Percentiles rank a stretch among this genome's conserved stretches.
Evolutionary conservation across 495 filamentous ascomycete species (phyloP).

Genomic region (Pseudotulostoma volvatum): DNA sequence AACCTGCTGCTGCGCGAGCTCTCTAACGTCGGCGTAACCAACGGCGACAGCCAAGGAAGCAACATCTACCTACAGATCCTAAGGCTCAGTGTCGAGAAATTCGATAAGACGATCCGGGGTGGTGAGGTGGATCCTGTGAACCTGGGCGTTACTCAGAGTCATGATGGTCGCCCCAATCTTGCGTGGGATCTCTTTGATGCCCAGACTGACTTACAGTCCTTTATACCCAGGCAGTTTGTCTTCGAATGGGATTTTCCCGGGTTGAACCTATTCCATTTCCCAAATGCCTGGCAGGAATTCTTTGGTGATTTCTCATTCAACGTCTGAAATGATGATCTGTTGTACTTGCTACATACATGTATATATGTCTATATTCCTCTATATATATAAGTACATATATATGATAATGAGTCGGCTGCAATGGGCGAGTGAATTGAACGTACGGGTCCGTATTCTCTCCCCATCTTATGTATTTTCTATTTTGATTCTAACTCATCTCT

Average conservation of each 20-base stretch:
- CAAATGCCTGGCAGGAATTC: conserved; percentile 29
- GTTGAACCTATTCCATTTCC: conserved; percentile 34
- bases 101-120: conserved; percentile 24
- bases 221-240: conserved; percentile 35
- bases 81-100: conserved; percentile 32
- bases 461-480: too few relatives aligned
- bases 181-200: conserved; percentile 30
- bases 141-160: neutral
- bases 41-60: conserved; percentile 13
- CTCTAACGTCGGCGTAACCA: conserved; percentile 16
- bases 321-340: conserved; percentile 11
- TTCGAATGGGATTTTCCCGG: conserved; percentile 40
- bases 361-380: too few relatives aligned
- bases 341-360: neutral
- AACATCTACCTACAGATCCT: conserved; percentile 30
- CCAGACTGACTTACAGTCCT: conserved; percentile 33
- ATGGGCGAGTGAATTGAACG: too few relatives aligned
- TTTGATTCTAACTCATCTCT: too few relatives aligned
- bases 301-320: conserved; percentile 26
- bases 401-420: too few relatives aligned
- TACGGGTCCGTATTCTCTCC: too few relatives aligned
- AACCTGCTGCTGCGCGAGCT: conserved; percentile 28
- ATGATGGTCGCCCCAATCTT: conserved; percentile 6
- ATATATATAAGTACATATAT: too few relatives aligned
- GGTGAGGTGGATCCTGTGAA: conserved; percentile 6